Evolutionary conservation across 768 basidiomycete genomes (phyloP).

Genomic region (Termitomyces sp.): DNA sequence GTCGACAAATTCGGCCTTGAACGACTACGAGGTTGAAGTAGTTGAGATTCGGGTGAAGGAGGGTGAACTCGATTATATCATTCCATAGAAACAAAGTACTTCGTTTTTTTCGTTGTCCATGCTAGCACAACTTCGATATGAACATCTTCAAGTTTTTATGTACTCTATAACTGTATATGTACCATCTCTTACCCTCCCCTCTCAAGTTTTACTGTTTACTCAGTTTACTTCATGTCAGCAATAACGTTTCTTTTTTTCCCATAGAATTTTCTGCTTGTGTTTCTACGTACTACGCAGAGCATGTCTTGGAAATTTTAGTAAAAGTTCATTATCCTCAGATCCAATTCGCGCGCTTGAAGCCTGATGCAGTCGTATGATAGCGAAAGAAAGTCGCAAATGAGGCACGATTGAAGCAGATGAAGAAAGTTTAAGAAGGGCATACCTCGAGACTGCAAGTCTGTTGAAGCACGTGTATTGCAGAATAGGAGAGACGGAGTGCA

Average conservation of each 20-base stretch:
- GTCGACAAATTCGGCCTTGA: slow-evolving; percentile 58
- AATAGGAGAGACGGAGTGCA: too few species aligned
- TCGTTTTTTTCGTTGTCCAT: background rate
- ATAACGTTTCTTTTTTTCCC: too few species aligned
- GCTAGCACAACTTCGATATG: background rate
- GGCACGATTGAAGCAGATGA: too few species aligned
- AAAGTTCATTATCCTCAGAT: background rate
- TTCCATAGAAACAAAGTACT: slow-evolving; percentile 37
- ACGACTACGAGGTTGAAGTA: slow-evolving; percentile 81
- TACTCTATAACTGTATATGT: background rate
- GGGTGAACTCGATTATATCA: slow-evolving; percentile 71
- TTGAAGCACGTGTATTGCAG: too few species aligned
- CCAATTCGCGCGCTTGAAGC: too few species aligned
- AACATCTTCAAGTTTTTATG: background rate
- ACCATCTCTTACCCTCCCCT: background rate
- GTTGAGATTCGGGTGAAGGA: slow-evolving; percentile 83
- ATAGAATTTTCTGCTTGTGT: background rate
- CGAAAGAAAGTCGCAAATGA: too few species aligned
- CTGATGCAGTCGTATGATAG: too few species aligned
- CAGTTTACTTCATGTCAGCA: background rate
- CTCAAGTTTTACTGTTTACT: background rate
- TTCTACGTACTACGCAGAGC: background rate
- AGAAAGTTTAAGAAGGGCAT: too few species aligned
- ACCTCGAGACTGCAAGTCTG: too few species aligned
- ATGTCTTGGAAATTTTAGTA: background rate